Base-by-base conservation (phyloP, 768 basidiomycete species). In the Boletus vinaceobasis region DNA sequence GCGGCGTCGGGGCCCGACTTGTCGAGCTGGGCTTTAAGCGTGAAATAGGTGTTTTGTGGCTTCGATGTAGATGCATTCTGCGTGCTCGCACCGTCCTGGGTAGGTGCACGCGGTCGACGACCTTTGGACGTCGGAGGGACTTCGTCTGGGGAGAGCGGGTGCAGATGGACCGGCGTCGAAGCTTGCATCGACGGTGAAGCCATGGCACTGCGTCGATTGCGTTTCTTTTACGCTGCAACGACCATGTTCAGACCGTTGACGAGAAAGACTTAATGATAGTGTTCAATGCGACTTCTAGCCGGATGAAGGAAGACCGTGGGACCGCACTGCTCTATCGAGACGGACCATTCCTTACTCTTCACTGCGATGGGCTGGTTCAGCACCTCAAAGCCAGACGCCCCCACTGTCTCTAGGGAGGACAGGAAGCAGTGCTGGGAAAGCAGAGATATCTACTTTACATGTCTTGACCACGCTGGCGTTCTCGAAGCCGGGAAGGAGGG, bases 371-470 rank as follows among this genome's bases (percentile, higher is more conserved):
- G 57, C 38, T 72, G 69, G 73, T 79, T 79, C 57, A 66, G 67
- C 44, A 63, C 68, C 31, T 67, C 59, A 35, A 75, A 72, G 55
- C 49, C 67, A 21, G 76, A 81, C 40, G 70, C 74, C 5, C 61
- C 71, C 14, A 67, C 76, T 4, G 71, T 74, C 2, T 80, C 79
- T 4, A 74, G 89, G 38, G 74, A 86, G 65, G 85, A 90, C 61
- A 81, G 95, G 7, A 75, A 86, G 59, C 79, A 79, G 55, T 98
- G 95, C 73, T 98, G 94, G 94, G 86, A 88, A 32, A 72, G 75
- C 19, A 76, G 94, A 51, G 93, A 98, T 69, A 75, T 76, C 3
- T 97, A 96, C 69, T 97, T 93, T 68, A 73, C 76, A 4, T 98
- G 95, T 70, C 77, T 98, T 44, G 91, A 95, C 70, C 72, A 72